Evolutionary conservation across 352 stramenopile species (phyloP), one percentile per base, ranked within the genome.

Genomic region (Phytopythium aichiense): DNA sequence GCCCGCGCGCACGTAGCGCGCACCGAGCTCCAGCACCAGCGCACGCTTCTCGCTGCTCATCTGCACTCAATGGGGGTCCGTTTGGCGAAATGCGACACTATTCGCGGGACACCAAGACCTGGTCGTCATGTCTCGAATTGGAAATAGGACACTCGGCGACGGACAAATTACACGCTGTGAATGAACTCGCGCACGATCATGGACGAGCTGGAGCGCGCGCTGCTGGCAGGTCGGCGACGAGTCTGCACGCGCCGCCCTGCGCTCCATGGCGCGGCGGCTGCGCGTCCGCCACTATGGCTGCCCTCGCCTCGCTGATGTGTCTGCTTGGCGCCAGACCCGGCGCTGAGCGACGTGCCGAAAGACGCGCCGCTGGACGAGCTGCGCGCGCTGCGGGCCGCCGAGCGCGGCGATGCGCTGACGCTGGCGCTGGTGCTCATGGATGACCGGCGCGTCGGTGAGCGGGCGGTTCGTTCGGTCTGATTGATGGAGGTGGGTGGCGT

Each of bases 11-110:
- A 87, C 63, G 70, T 80, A 92, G 46, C 80, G 81, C 20, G 68
- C 64, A 45, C 87, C 87, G 33, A 95, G 58, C 64, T 95, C 87
- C 56, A 95, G 65, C 66, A 95, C 84, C 52, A 95, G 78, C 73
- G 81, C 73, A 51, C 63, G 79, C 72, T 84, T 86, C 60, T 86
- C 77, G 55, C 58, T 69, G 45, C 56, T 68, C 67, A 68, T 70
- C 7, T 49, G 31, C 16, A 22, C 13, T 12, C 40, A 45, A 45
- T 45, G 40, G 40, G 40, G 40, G 20, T 45, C 7, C 4, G n/a
- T 25, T 49, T 49, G 42, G 22, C 5, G 28, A 22, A 1, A 22
- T 49, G 15, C 8, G 40, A 49, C 42, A 16, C 42, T 49, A 25
- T 49, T 20, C 5, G 42, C 20, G 42, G n/a, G 42, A 49, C 28